phyloP scores from a whole-genome alignment of 2,329 filamentous ascomycete genomes.

The Tolypocladium pustulatum region DNA sequence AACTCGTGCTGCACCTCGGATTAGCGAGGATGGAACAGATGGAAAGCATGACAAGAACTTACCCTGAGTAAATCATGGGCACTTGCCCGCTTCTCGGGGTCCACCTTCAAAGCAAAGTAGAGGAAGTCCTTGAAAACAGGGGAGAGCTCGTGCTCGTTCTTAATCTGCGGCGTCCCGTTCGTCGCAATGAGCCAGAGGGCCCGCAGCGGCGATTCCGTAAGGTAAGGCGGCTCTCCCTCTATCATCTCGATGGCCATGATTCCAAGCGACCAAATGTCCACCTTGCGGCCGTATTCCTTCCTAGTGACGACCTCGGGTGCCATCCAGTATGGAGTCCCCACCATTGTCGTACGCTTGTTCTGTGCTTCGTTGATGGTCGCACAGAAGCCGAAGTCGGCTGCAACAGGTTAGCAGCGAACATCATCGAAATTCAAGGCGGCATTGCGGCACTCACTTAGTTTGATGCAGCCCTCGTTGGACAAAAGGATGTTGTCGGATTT shows the following conservation, averaged over 20 bases:
- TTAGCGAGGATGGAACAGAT: constrained; percentile 9
- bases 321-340: constrained; percentile 99
- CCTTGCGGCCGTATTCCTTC: constrained; percentile 96
- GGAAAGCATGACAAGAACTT: constrained; percentile 25
- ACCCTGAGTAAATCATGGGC: constrained; percentile 90
- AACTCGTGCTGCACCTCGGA: constrained; percentile 55
- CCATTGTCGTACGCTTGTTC: constrained; percentile 97
- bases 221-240: constrained; percentile 91
- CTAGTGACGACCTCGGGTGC: constrained; percentile 94
- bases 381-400: constrained; percentile 97
- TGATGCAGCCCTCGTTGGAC: constrained; percentile 90
- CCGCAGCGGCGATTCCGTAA: constrained; percentile 87
- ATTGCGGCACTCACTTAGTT: constrained; percentile 62
- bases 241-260: constrained; percentile 99
- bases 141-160: constrained; percentile 77
- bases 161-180: constrained; percentile 89
- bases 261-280: constrained; percentile 96
- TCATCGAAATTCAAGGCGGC: neutral
- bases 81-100: constrained; percentile 91
- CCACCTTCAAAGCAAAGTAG: constrained; percentile 86
- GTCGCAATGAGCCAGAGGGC: constrained; percentile 95
- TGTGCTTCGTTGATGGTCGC: constrained; percentile 96
- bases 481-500: constrained; percentile 97
- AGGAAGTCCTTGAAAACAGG: constrained; percentile 84
- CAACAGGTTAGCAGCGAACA: constrained; percentile 11